Conservation (phyloP, 176 grass and related monocot species). For the Bothriochloa decipiens region DNA sequence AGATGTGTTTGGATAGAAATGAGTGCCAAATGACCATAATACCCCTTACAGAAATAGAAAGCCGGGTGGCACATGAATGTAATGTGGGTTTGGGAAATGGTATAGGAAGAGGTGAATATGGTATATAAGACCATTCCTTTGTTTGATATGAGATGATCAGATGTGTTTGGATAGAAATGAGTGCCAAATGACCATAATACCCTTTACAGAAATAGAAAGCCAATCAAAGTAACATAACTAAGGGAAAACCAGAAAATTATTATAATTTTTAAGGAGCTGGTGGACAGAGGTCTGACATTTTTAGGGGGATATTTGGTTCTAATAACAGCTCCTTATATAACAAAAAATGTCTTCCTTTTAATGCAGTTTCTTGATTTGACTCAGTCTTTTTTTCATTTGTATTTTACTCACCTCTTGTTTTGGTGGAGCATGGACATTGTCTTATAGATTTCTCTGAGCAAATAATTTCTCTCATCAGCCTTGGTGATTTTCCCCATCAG, state of each 20-base stretch:
- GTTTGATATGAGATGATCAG: not conserved
- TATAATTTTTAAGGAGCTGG: too few species aligned
- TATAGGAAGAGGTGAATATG: not conserved
- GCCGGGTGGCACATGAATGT: not conserved
- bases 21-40: not conserved
- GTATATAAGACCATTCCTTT: not conserved
- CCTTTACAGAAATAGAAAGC: not conserved
- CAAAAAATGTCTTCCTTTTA: conserved; percentile 1
- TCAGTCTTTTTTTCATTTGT: not conserved
- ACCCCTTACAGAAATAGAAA: not conserved
- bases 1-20: not conserved
- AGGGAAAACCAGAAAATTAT: not conserved
- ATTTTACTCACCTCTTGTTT: not conserved
- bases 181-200: not conserved
- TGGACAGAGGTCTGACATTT: not conserved
- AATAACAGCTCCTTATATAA: not conserved
- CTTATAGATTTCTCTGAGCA: not conserved
- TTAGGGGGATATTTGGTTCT: not conserved
- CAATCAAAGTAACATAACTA: not conserved
- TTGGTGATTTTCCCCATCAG: not conserved
- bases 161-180: not conserved
- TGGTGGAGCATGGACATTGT: not conserved
- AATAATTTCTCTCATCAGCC: not conserved
- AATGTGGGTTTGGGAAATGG: not conserved
- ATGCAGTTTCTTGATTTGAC: conserved; percentile 10